Evolutionary conservation across 495 filamentous ascomycete genomes (phyloP).

Genomic region (Penicillium macrosclerotiorum): DNA sequence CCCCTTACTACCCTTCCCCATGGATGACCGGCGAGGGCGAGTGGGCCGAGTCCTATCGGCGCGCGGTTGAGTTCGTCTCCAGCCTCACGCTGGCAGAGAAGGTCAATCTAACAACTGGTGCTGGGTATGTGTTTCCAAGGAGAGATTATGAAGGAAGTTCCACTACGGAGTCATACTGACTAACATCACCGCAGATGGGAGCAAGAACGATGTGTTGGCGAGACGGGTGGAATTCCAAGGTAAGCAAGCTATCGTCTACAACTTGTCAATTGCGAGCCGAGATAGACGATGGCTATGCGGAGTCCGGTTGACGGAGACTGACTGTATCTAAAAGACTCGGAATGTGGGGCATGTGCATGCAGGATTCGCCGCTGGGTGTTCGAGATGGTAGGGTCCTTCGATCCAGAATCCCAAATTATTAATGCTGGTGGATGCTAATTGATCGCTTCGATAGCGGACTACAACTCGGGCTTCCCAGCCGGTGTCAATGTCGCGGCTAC

Average conservation of each 20-base stretch:
- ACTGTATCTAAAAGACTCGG: slow-evolving; percentile 68
- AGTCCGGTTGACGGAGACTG: slow-evolving; percentile 4
- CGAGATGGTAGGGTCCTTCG: slow-evolving; percentile 52
- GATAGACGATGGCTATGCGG: too few species aligned
- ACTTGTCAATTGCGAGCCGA: too few species aligned
- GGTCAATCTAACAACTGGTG: slow-evolving; percentile 87
- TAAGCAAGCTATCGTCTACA: too few species aligned
- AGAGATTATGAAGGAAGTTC: neutral
- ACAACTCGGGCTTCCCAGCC: slow-evolving; percentile 75
- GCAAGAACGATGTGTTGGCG: slow-evolving; percentile 75
- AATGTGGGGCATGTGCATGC: slow-evolving; percentile 78
- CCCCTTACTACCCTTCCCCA: slow-evolving; percentile 81
- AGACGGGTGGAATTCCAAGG: slow-evolving; percentile 50
- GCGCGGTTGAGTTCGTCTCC: slow-evolving; percentile 76
- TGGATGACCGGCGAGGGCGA: slow-evolving; percentile 69
- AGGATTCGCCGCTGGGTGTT: slow-evolving; percentile 86
- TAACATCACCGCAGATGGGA: slow-evolving; percentile 56
- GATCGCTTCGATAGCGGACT: slow-evolving; percentile 53
- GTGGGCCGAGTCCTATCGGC: slow-evolving; percentile 75
- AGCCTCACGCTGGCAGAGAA: slow-evolving; percentile 85
- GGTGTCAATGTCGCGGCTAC: slow-evolving; percentile 82
- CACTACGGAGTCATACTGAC: too few species aligned
- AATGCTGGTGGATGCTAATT: slow-evolving; percentile 13
- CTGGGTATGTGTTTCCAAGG: slow-evolving; percentile 54
- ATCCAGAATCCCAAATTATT: neutral